Conservation (phyloP, 2,329 filamentous ascomycete species). For the Lizonia empirigonia region DNA sequence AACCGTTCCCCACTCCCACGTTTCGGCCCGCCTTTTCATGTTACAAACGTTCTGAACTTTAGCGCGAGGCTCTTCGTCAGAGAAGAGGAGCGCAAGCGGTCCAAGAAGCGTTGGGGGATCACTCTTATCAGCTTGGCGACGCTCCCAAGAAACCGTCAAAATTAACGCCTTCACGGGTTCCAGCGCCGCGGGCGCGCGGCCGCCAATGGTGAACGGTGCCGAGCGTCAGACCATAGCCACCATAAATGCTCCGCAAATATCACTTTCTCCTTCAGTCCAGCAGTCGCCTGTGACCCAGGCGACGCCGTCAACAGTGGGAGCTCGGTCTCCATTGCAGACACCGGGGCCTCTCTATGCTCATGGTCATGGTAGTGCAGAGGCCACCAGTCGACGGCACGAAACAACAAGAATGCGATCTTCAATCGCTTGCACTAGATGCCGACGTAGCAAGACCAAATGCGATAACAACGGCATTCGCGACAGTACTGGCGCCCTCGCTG, state of each 20-base stretch:
- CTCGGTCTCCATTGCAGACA: slow-evolving; percentile 34
- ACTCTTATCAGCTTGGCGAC: not conserved
- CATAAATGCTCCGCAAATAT: slow-evolving; percentile 24
- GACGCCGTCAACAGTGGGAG: slow-evolving; percentile 38
- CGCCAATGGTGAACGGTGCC: slow-evolving; percentile 30
- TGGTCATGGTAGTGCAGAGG: slow-evolving; percentile 25
- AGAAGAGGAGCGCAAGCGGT: not conserved
- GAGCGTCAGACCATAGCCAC: slow-evolving; percentile 29
- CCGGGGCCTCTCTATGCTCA: slow-evolving; percentile 30
- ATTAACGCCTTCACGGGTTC: slow-evolving; percentile 32
- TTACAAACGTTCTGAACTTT: slow-evolving; percentile 10
- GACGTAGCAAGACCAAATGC: slow-evolving; percentile 85
- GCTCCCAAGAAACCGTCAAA: slow-evolving; percentile 31
- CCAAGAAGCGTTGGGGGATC: not conserved
- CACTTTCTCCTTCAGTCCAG: slow-evolving; percentile 26
- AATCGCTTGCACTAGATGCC: slow-evolving; percentile 77
- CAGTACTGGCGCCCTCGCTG: slow-evolving; percentile 52
- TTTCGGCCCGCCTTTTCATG: slow-evolving; percentile 14
- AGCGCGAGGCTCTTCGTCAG: slow-evolving; percentile 14
- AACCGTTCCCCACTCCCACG: slow-evolving; percentile 8
- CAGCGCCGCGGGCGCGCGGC: slow-evolving; percentile 34
- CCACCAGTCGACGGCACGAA: slow-evolving; percentile 25
- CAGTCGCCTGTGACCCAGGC: slow-evolving; percentile 32
- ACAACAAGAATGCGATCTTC: slow-evolving; percentile 69
- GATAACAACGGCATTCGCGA: slow-evolving; percentile 72